These are phyloP conservation scores for Oropetium thomaeum DNA, from an alignment of 176 grass and related monocot genomes.

Conservation along the genomic window DNA sequence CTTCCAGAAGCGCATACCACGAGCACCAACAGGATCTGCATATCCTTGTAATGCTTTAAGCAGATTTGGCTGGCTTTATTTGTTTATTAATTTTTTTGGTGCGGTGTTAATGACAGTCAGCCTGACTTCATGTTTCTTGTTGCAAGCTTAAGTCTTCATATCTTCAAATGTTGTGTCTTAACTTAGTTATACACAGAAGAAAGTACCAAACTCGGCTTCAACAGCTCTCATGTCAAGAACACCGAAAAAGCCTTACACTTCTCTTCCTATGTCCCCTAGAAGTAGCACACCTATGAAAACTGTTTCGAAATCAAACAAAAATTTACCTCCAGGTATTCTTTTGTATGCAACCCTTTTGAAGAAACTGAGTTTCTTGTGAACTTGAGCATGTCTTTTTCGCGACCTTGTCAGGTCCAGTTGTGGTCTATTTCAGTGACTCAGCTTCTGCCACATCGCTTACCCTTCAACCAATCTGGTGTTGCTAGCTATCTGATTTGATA, in stretches of 20 bases:
- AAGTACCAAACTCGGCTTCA: constrained; percentile 48
- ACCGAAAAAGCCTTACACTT: constrained; percentile 38
- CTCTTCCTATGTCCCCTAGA: constrained; percentile 28
- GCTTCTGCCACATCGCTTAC: neutral
- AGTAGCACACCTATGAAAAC: constrained; percentile 34
- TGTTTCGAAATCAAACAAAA: constrained; percentile 37
- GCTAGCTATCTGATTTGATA: neutral
- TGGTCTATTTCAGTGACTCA: neutral
- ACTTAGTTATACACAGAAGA: constrained; percentile 77
- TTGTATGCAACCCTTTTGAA: neutral
- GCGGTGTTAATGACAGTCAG: too few species aligned
- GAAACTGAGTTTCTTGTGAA: constrained; percentile 5
- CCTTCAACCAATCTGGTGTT: neutral
- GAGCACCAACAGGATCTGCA: constrained; percentile 48
- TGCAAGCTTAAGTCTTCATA: constrained; percentile 19
- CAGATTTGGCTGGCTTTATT: too few species aligned
- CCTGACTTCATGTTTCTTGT: too few species aligned
- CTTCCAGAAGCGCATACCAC: constrained; percentile 38
- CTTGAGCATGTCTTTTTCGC: neutral
- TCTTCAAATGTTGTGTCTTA: constrained; percentile 43
- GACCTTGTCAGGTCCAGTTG: neutral
- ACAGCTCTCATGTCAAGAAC: constrained; percentile 51
- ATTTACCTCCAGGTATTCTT: constrained; percentile 40
- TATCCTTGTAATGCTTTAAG: too few species aligned
- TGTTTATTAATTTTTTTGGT: too few species aligned